Conservation (phyloP, 768 basidiomycete species). For the Hypsizygus marmoreus region DNA sequence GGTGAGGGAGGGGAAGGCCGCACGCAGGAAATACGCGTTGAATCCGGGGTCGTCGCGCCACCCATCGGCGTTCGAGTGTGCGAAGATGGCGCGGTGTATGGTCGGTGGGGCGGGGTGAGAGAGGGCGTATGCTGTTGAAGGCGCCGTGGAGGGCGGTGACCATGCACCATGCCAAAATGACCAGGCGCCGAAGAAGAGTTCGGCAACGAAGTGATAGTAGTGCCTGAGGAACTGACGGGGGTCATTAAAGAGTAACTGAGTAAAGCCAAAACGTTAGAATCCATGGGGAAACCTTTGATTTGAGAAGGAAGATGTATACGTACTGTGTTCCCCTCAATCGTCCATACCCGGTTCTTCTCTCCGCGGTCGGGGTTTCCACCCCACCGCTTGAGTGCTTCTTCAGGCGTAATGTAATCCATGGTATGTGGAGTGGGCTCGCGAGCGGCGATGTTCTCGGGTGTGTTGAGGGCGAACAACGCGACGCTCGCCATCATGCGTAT, state of each 20-base stretch:
- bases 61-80: slow-evolving; percentile 54
- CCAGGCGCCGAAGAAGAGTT: slow-evolving; percentile 76
- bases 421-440: slow-evolving; percentile 66
- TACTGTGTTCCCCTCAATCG: slow-evolving; percentile 75
- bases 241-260: slow-evolving; percentile 64
- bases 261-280: slow-evolving; percentile 2
- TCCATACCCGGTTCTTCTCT: slow-evolving; percentile 55
- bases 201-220: slow-evolving; percentile 88
- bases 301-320: slow-evolving; percentile 9
- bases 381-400: slow-evolving; percentile 66
- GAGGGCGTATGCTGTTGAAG: slow-evolving; percentile 15
- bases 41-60: slow-evolving; percentile 83
- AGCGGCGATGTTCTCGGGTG: slow-evolving; percentile 60
- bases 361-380: slow-evolving; percentile 35
- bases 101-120: slow-evolving; percentile 41
- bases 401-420: slow-evolving; percentile 61
- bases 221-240: slow-evolving; percentile 78
- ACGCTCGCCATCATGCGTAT: slow-evolving; percentile 67
- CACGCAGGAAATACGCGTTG: slow-evolving; percentile 75
- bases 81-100: slow-evolving; percentile 71
- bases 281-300: not conserved
- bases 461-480: slow-evolving; percentile 56
- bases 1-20: slow-evolving; percentile 68
- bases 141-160: slow-evolving; percentile 19
- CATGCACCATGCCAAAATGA: slow-evolving; percentile 70